Percentiles rank a stretch among this genome's conserved stretches.
Evolutionary conservation across 257 asterid species (phyloP).

Genomic region (Primulina eburnea): DNA sequence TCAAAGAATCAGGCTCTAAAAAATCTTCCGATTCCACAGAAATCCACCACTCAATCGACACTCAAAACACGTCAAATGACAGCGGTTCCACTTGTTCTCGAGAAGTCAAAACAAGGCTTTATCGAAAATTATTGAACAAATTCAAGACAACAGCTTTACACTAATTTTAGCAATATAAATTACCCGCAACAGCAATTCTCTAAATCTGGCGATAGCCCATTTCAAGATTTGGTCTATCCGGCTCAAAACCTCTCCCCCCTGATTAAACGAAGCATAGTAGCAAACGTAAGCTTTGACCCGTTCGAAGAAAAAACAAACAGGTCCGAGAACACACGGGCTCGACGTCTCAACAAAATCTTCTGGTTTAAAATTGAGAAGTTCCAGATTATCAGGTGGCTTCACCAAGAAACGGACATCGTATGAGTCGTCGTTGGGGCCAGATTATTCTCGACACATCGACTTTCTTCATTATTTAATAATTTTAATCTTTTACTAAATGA

Average conservation of each 20-base stretch:
- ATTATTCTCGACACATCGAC: background rate
- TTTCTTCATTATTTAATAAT: no score
- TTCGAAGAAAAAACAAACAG: constrained; percentile 13
- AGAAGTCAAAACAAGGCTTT: constrained; percentile 17
- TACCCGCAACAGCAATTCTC: background rate
- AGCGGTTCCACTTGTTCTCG: background rate
- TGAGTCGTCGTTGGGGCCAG: background rate
- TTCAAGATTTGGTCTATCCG: constrained; percentile 7
- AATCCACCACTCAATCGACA: constrained; percentile 13
- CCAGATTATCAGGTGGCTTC: background rate
- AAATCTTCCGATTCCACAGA: background rate
- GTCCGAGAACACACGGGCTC: background rate
- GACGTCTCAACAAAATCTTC: background rate
- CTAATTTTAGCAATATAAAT: constrained; percentile 12
- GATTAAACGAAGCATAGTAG: constrained; percentile 8
- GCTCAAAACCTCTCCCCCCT: constrained; percentile 7
- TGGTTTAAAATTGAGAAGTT: background rate
- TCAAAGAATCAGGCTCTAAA: background rate
- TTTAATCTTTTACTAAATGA: no score
- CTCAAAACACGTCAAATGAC: background rate
- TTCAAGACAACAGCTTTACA: constrained; percentile 19
- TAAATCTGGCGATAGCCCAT: constrained; percentile 14
- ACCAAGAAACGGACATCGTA: background rate
- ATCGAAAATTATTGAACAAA: background rate
- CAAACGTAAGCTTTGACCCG: background rate